These are phyloP conservation scores for Boletus reticuloceps DNA, from an alignment of 768 basidiomycete genomes.

Conservation along the genomic window DNA sequence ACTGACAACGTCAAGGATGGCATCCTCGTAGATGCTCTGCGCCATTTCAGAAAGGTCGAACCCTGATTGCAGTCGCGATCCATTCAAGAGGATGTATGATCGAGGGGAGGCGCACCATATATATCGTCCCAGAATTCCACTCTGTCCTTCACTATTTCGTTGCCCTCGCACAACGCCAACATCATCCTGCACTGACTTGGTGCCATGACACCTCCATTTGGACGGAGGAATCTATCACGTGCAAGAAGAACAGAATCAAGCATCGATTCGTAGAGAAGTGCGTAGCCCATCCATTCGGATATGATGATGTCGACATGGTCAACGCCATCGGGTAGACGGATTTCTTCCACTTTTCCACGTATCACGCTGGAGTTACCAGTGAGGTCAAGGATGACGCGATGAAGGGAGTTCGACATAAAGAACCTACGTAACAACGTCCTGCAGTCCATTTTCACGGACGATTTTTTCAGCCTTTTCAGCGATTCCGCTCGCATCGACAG, in stretches of 20 bases:
- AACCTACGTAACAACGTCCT: slow-evolving; percentile 63
- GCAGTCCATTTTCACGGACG: slow-evolving; percentile 70
- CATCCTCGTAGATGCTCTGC: slow-evolving; percentile 70
- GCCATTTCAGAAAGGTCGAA: slow-evolving; percentile 89
- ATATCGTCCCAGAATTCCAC: slow-evolving; percentile 89
- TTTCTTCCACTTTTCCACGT: slow-evolving; percentile 87
- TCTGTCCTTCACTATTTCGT: slow-evolving; percentile 74
- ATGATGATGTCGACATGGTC: slow-evolving; percentile 90
- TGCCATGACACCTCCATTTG: slow-evolving; percentile 75
- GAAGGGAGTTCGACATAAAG: slow-evolving; percentile 2
- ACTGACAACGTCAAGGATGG: slow-evolving; percentile 77
- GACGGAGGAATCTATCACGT: slow-evolving; percentile 79
- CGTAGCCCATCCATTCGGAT: slow-evolving; percentile 98
- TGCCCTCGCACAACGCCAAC: slow-evolving; percentile 77
- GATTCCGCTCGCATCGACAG: slow-evolving; percentile 88
- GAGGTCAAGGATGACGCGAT: slow-evolving; percentile 7
- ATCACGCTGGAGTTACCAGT: slow-evolving; percentile 54
- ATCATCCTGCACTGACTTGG: slow-evolving; percentile 88
- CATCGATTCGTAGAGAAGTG: slow-evolving; percentile 94
- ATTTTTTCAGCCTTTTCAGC: slow-evolving; percentile 75
- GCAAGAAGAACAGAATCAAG: slow-evolving; percentile 91
- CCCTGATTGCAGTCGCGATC: slow-evolving; percentile 43
- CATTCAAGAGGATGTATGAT: background rate
- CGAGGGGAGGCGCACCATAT: slow-evolving; percentile 57
- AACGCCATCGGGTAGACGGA: slow-evolving; percentile 67